Evolutionary conservation across 2,329 filamentous ascomycete genomes (phyloP), one percentile per base, ranked within the genome.

Genomic region (Diaporthe citri): DNA sequence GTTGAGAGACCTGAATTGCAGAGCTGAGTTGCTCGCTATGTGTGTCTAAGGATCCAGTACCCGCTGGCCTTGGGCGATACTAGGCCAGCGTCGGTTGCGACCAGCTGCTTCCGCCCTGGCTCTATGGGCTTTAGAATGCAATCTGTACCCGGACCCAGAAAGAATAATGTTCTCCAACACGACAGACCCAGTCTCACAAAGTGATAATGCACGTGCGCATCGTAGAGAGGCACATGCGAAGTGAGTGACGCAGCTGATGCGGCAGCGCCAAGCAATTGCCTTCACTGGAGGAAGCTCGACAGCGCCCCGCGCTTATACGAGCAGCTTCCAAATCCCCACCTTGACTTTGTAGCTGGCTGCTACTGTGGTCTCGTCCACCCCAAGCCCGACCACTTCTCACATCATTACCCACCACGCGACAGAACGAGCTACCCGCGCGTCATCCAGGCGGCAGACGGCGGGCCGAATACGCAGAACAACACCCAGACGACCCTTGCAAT

Each of bases 241-340:
- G 46, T 39, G 64, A 41, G 46, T 52, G 34, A 41, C 31, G 34
- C n/a, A 55, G 48, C 2, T 17, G 48, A 52, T 69, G 64, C 64
- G n/a, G 34, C 64, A 12, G 48, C 34, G 64, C 64, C 64, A 69
- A 69, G 64, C 43, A 9, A 55, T 31, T 69, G 34, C 34, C 1
- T 28, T 25, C 64, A n/a, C 28, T 31, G 34, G 17, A 20, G 12
- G 31, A 52, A 25, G 62, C 62, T 67, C 62, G 31, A 52, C 15
- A 51, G 28, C 48, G 48, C 48, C 64, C 64, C 64, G 48, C 46
- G 48, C 34, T 55, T 41, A 55, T 55, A 69, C 48, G 48, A 55
- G 64, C 64, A 69, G 31, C 64, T 55, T 41, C 64, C 64, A 67
- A 51, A 69, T 55, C 48, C 64, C 64, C 64, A 69, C 64, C 46